Evolutionary conservation across 192 early-diverging fungal genomes (phyloP).

Genomic region (Spinellus fusiger): DNA sequence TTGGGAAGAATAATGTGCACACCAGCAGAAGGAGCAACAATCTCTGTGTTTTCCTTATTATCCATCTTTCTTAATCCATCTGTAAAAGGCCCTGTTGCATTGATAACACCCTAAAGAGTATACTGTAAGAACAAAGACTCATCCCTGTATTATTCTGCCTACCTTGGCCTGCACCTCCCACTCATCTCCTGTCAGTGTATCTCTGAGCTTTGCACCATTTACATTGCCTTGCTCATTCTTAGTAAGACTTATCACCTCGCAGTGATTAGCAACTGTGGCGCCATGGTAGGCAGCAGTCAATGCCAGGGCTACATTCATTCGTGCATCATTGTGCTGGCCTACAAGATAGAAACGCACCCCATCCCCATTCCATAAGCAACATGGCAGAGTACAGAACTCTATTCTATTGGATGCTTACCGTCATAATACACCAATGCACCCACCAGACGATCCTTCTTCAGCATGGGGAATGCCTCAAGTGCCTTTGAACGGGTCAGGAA

Average conservation of each 20-base stretch:
- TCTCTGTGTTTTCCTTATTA: slow-evolving; percentile 62
- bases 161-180: slow-evolving; percentile 79
- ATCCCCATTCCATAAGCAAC: not conserved
- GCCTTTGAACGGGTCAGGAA: slow-evolving; percentile 80
- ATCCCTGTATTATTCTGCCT: not conserved
- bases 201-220: slow-evolving; percentile 75
- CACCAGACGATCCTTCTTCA: slow-evolving; percentile 78
- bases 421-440: slow-evolving; percentile 98
- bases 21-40: slow-evolving; percentile 91
- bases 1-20: slow-evolving; percentile 93
- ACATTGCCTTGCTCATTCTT: slow-evolving; percentile 63
- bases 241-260: slow-evolving; percentile 76
- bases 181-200: slow-evolving; percentile 80
- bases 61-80: slow-evolving; percentile 93
- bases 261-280: slow-evolving; percentile 89
- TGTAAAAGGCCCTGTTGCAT: slow-evolving; percentile 72
- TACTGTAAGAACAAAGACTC: not conserved
- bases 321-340: slow-evolving; percentile 95
- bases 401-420: slow-evolving; percentile 41
- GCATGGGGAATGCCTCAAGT: slow-evolving; percentile 93
- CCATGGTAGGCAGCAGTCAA: slow-evolving; percentile 87
- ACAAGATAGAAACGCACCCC: not conserved
- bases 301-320: slow-evolving; percentile 93
- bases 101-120: slow-evolving; percentile 72
- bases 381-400: not conserved